These are phyloP conservation scores for Alternaria burnsii DNA, from an alignment of 2,329 filamentous ascomycete genomes.

Conservation along the genomic window DNA sequence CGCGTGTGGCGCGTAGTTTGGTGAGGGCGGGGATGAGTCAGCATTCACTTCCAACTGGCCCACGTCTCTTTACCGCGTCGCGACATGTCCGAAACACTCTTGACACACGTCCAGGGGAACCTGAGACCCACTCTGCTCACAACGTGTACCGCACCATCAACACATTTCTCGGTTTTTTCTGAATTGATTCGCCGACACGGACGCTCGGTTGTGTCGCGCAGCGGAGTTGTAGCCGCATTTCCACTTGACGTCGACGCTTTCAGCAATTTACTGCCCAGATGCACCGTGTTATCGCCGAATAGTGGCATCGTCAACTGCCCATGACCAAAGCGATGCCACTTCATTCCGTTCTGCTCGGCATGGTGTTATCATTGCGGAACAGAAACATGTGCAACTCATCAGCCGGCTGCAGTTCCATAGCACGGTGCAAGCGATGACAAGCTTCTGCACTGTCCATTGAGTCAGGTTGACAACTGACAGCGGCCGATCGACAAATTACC, in stretches of 20 bases:
- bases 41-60: constrained; percentile 16
- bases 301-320: constrained; percentile 6
- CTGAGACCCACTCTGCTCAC: constrained; percentile 30
- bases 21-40: constrained; percentile 21
- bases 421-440: constrained; percentile 5
- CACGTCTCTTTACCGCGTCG: constrained; percentile 25
- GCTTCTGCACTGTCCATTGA: constrained; percentile 16
- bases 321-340: constrained; percentile 8
- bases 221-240: constrained; percentile 18
- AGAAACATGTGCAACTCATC: background rate
- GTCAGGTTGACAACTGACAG: constrained; percentile 37
- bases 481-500: constrained; percentile 7
- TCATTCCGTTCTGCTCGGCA: constrained; percentile 4
- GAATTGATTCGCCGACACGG: constrained; percentile 30
- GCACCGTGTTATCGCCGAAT: constrained; percentile 16
- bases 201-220: constrained; percentile 10
- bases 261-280: constrained; percentile 12
- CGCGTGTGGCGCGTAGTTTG: constrained; percentile 19
- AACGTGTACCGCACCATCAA: constrained; percentile 36
- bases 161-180: constrained; percentile 19
- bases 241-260: constrained; percentile 11
- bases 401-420: background rate
- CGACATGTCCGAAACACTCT: constrained; percentile 38
- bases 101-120: constrained; percentile 33
- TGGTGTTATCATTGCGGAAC: background rate